phyloP scores from a whole-genome alignment of 73 alveolate species.

The Chromera velia region DNA sequence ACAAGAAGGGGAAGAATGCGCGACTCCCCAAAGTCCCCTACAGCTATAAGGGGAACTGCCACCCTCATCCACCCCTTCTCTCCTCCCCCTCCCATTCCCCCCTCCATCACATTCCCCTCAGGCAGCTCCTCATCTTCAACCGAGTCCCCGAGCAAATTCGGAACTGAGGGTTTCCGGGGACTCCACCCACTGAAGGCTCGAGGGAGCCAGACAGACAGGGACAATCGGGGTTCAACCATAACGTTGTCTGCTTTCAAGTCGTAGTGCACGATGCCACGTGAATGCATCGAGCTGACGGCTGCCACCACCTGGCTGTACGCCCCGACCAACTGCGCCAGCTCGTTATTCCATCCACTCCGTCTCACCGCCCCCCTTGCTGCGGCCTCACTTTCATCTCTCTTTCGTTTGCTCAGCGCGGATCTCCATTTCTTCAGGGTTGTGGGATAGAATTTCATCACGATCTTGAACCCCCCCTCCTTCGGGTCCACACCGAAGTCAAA shows the following conservation, averaged over 20 bases:
- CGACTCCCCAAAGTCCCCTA: conserved; percentile 88
- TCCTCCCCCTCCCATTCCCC: no score
- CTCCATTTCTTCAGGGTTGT: conserved; percentile 61
- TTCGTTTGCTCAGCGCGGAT: conserved; percentile 68
- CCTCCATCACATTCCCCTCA: conserved; percentile 40
- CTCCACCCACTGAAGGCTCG: no score
- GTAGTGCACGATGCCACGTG: conserved; percentile 78
- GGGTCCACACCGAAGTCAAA: conserved; percentile 84
- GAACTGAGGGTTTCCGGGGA: no score
- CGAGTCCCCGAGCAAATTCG: no score
- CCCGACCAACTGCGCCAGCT: conserved; percentile 68
- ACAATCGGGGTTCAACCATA: conserved; percentile 52
- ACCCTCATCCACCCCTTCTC: no score
- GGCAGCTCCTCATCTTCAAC: no score
- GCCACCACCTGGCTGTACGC: conserved; percentile 76
- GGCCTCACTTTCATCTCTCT: conserved; percentile 53
- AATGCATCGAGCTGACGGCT: conserved; percentile 70
- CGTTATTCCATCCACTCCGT: conserved; percentile 24
- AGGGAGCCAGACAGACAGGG: conserved; percentile 10
- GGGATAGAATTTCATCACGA: conserved; percentile 4
- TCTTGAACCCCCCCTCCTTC: no score
- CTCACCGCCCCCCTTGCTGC: not conserved
- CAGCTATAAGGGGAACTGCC: conserved; percentile 18
- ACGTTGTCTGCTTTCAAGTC: conserved; percentile 87
- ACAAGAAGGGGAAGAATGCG: no score